Base-by-base conservation (phyloP, 768 basidiomycete genomes). In the Leccinum rimulosum region DNA sequence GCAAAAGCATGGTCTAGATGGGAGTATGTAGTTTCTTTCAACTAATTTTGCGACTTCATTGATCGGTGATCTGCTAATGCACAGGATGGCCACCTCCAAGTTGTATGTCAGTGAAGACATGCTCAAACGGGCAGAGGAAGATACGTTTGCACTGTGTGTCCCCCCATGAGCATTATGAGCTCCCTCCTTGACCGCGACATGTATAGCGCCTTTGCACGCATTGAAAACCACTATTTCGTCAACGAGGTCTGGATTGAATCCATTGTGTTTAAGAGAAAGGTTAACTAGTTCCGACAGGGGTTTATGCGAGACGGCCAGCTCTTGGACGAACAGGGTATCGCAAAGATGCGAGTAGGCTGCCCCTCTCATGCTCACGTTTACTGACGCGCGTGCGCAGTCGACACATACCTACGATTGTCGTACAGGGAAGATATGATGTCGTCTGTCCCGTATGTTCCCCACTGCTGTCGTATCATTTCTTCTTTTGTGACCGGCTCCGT, bases 221-320 rank as follows among this genome's bases (percentile, higher is more conserved):
- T 95, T 50, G 93, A 94, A 75, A 93, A 93, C 67, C 93, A 95
- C 67, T 96, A 90, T 72, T 95, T 95, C 67, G 76, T 95, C 54
- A 91, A 95, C 66, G 81, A 84, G 55, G 89, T 89, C 55, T 61
- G 78, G 71, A 43, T 60, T 12, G 1, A 27, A 55, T 31, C 25
- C 17, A 22, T 12, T 36, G 14, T 55, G 40, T 58, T 52, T 19
- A 15, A 31, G 6, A 47, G 10, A 49, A 36, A 8, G 12, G 33
- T 62, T 68, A 6, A 71, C 22, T 11, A n/a, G 25, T 10, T 27
- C 4, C 5, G 4, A 19, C 9, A 93, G 85, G 88, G 90, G 3
- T 96, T 92, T 73, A 86, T 95, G 86, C 79, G 91, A 22, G 89
- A 94, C 9, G 92, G 95, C 0, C 92, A 95, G 70, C 79, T 97